Conservation (phyloP, 1,284 basidiomycete species). For the Waitea zeae region DNA sequence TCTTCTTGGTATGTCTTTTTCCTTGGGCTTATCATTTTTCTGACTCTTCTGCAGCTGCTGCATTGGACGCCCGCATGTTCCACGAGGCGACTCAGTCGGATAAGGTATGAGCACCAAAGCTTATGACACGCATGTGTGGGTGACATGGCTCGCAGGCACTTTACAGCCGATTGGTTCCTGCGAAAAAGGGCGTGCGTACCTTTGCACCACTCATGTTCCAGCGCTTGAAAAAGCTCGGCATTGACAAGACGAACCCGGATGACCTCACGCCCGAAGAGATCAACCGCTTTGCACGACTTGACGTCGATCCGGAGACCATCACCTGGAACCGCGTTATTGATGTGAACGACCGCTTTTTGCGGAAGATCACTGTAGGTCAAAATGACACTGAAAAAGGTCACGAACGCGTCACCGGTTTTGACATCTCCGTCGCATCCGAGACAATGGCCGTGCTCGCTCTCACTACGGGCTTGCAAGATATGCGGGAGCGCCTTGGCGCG, state of each 20-base stretch:
- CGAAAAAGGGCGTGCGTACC: constrained; percentile 87
- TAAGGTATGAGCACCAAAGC: constrained; percentile 36
- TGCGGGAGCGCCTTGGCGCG: constrained; percentile 79
- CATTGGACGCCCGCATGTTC: constrained; percentile 95
- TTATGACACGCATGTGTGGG: not conserved
- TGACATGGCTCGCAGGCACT: constrained; percentile 32
- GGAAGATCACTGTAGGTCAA: constrained; percentile 88
- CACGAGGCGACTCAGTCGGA: constrained; percentile 94
- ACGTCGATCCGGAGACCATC: constrained; percentile 83
- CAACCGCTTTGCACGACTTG: constrained; percentile 78
- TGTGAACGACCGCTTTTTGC: constrained; percentile 93
- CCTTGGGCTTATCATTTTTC: not conserved
- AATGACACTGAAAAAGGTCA: constrained; percentile 84
- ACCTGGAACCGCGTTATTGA: constrained; percentile 98
- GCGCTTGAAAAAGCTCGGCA: constrained; percentile 88
- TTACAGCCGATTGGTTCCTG: constrained; percentile 83
- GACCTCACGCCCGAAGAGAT: constrained; percentile 90
- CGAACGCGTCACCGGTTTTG: constrained; percentile 82
- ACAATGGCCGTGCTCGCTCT: constrained; percentile 97
- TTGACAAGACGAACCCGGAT: constrained; percentile 87
- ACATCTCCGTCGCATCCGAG: constrained; percentile 95
- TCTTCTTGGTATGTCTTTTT: constrained; percentile 45
- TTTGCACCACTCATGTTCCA: constrained; percentile 96
- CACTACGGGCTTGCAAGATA: constrained; percentile 77
- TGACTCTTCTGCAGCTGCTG: constrained; percentile 48